Percentiles rank a stretch among this genome's conserved stretches.
Evolutionary conservation across 768 basidiomycete species (phyloP).

Genomic region (Suillus ampliporus): DNA sequence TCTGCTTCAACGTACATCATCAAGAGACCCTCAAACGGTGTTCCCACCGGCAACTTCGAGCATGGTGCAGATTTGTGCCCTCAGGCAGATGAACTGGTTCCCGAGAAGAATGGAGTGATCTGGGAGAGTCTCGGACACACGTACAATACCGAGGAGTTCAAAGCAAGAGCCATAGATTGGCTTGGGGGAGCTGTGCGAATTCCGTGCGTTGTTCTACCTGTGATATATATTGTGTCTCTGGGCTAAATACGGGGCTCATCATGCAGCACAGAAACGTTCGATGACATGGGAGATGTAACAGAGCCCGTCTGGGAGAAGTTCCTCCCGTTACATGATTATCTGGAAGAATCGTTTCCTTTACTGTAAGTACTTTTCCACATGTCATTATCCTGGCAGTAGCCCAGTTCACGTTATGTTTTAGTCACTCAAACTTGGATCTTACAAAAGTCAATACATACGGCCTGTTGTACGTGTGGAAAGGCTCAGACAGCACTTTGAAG

Average conservation of each 20-base stretch:
- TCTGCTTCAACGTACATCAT: constrained; percentile 21
- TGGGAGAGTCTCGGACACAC: constrained; percentile 37
- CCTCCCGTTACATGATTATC: constrained; percentile 58
- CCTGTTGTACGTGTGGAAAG: constrained; percentile 75
- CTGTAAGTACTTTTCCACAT: constrained; percentile 44
- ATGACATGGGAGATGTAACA: constrained; percentile 49
- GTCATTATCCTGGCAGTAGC: constrained; percentile 51
- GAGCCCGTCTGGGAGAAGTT: constrained; percentile 65
- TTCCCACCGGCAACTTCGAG: neutral
- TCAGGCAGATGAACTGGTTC: constrained; percentile 38
- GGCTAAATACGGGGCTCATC: neutral
- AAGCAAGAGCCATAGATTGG: constrained; percentile 41
- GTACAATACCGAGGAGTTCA: constrained; percentile 44
- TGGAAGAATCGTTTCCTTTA: constrained; percentile 62
- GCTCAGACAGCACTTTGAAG: constrained; percentile 57
- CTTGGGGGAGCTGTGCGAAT: constrained; percentile 46
- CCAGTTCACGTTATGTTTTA: constrained; percentile 39
- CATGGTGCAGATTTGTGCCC: constrained; percentile 35
- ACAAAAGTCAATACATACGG: constrained; percentile 75
- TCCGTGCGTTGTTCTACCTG: constrained; percentile 38
- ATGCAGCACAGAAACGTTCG: constrained; percentile 55
- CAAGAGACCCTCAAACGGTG: constrained; percentile 6
- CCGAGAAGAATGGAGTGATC: constrained; percentile 38
- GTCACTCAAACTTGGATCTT: constrained; percentile 46
- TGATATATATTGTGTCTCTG: neutral